A percentile compares a stretch with the other conserved stretches of the same genome.
Conservation (phyloP, 352 stramenopile species). For the Phytopythium kandeliae region DNA sequence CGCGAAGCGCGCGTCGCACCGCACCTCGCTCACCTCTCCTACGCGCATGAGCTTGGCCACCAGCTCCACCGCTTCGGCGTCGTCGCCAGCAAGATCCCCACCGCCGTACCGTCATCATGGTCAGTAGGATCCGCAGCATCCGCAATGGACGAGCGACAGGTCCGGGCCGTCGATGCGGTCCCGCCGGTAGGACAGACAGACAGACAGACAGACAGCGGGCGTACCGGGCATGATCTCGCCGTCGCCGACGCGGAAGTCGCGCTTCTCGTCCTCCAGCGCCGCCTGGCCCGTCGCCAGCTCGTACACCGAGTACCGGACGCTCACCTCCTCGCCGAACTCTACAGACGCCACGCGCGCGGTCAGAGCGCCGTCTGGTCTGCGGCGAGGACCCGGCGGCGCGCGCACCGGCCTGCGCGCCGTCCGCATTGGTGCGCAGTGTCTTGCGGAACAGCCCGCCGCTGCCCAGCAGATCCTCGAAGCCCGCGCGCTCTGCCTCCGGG, state of each 20-base stretch:
- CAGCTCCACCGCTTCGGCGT: constrained; percentile 52
- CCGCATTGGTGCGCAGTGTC: constrained; percentile 37
- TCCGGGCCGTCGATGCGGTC: no score
- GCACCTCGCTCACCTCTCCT: constrained; percentile 66
- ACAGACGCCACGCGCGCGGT: no score
- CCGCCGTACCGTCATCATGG: no score
- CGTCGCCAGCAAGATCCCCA: no score
- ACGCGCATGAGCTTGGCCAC: constrained; percentile 76
- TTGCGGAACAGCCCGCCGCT: constrained; percentile 79
- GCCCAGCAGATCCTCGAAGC: constrained; percentile 73
- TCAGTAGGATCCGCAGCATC: no score
- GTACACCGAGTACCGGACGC: constrained; percentile 57
- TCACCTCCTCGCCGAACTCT: constrained; percentile 84
- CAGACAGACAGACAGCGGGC: background rate
- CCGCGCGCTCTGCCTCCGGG: constrained; percentile 37
- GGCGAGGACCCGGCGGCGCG: background rate
- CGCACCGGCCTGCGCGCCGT: constrained; percentile 61
- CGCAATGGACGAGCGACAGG: no score
- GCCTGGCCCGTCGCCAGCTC: constrained; percentile 36
- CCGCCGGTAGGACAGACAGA: no score
- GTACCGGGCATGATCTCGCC: constrained; percentile 75
- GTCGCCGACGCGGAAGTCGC: constrained; percentile 77
- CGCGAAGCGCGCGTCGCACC: constrained; percentile 64
- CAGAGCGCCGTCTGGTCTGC: no score
- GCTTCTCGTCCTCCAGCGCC: constrained; percentile 39